Evolutionary conservation across 2,329 filamentous ascomycete species (phyloP).

Genomic region (Pseudogymnoascus verrucosus): DNA sequence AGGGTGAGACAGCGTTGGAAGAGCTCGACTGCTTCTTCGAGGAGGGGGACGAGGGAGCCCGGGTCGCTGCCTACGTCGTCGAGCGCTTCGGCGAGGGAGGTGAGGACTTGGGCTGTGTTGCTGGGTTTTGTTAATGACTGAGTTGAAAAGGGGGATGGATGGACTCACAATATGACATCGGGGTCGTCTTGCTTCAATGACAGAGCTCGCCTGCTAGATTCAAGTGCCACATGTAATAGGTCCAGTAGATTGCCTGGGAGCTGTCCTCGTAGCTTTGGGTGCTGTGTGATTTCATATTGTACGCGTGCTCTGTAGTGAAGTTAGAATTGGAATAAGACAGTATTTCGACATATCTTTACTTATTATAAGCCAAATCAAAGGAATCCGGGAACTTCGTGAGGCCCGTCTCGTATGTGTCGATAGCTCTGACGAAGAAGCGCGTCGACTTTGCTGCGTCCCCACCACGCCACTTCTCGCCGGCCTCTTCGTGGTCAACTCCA

Average conservation of each 20-base stretch:
- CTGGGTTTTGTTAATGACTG: conserved; percentile 18
- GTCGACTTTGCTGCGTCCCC: conserved; percentile 54
- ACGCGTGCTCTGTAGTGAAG: conserved; percentile 50
- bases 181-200: conserved; percentile 52
- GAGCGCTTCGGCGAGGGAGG: conserved; percentile 53
- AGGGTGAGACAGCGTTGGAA: conserved; percentile 48
- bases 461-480: conserved; percentile 65
- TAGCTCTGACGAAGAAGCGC: conserved; percentile 52
- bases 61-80: conserved; percentile 42
- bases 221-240: conserved; percentile 51
- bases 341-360: conserved; percentile 37
- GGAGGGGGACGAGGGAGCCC: conserved; percentile 31
- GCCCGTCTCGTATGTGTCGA: conserved; percentile 58
- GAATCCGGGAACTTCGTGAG: conserved; percentile 50
- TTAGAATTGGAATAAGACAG: neutral
- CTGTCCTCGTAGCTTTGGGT: conserved; percentile 52
- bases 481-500: conserved; percentile 62
- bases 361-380: conserved; percentile 70
- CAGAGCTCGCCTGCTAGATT: conserved; percentile 56
- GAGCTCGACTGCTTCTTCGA: conserved; percentile 54
- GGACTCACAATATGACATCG: conserved; percentile 51
- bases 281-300: conserved; percentile 61
- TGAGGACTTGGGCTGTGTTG: conserved; percentile 64
- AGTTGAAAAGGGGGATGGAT: too few relatives aligned
- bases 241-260: conserved; percentile 45